phyloP scores from a whole-genome alignment of 352 stramenopile genomes.

The Phytophthora pseudosyringae region DNA sequence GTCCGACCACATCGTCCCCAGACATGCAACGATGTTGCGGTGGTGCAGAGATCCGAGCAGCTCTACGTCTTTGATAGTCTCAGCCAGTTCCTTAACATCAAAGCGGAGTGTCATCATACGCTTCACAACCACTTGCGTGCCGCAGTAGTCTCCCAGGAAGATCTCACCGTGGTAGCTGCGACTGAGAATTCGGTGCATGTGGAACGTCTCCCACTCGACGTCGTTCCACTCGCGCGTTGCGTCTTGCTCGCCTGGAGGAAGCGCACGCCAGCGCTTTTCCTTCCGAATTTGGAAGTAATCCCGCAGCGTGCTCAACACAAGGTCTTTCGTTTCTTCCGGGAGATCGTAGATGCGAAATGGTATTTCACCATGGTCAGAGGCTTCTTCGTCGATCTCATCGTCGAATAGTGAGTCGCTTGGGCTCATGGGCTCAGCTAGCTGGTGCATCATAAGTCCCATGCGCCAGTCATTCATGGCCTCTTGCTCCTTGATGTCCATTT shows the following conservation, averaged over 20 bases:
- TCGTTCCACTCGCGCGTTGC: constrained; percentile 54
- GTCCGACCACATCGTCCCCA: constrained; percentile 79
- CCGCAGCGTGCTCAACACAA: constrained; percentile 61
- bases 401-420: constrained; percentile 38
- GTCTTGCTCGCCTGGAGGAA: constrained; percentile 31
- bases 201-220: constrained; percentile 65
- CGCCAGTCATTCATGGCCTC: constrained; percentile 75
- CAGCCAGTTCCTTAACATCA: constrained; percentile 57
- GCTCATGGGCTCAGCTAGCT: constrained; percentile 45
- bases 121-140: constrained; percentile 68
- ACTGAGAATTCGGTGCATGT: constrained; percentile 67
- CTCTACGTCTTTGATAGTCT: constrained; percentile 82
- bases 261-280: constrained; percentile 42
- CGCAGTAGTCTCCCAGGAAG: constrained; percentile 66
- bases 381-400: constrained; percentile 36
- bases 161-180: constrained; percentile 70
- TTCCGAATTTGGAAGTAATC: constrained; percentile 70
- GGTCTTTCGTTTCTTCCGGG: constrained; percentile 59
- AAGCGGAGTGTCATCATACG: constrained; percentile 72
- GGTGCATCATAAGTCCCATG: constrained; percentile 68
- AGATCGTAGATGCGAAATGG: constrained; percentile 66
- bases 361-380: constrained; percentile 29
- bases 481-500: constrained; percentile 60
- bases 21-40: constrained; percentile 66
- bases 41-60: constrained; percentile 64